A percentile compares a stretch with the other conserved stretches of the same genome.
Evolutionary conservation across 2,329 filamentous ascomycete genomes (phyloP).

Genomic region (Clonostachys byssicola): DNA sequence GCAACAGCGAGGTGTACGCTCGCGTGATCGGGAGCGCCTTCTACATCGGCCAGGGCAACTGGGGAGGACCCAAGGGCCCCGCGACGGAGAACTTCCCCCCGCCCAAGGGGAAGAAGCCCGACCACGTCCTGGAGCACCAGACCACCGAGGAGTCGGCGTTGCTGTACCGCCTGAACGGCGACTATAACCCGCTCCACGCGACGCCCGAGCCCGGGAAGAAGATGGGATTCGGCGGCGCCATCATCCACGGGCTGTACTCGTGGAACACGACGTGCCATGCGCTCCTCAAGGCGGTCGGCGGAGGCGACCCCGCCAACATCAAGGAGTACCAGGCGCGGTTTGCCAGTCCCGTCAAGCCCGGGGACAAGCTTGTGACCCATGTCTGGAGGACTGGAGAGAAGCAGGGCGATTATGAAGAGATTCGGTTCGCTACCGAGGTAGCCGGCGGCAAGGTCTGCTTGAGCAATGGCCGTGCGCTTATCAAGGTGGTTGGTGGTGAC

Average conservation of each 20-base stretch:
- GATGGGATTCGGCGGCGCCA: slow-evolving; percentile 88
- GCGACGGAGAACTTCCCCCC: slow-evolving; percentile 75
- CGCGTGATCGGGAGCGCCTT: slow-evolving; percentile 69
- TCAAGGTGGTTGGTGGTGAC: slow-evolving; percentile 55
- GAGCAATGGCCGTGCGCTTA: slow-evolving; percentile 79
- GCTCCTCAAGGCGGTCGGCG: slow-evolving; percentile 69
- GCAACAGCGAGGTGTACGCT: slow-evolving; percentile 65
- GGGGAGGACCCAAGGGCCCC: slow-evolving; percentile 89
- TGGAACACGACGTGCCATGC: slow-evolving; percentile 79
- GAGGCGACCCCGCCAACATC: slow-evolving; percentile 74
- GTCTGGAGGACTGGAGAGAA: slow-evolving; percentile 73
- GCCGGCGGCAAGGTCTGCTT: slow-evolving; percentile 80
- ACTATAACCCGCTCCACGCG: slow-evolving; percentile 92
- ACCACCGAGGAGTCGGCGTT: slow-evolving; percentile 69
- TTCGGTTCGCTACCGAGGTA: slow-evolving; percentile 75
- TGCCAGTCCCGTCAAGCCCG: slow-evolving; percentile 77
- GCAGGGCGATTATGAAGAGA: slow-evolving; percentile 70
- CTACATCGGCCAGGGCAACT: slow-evolving; percentile 74
- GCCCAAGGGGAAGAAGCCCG: slow-evolving; percentile 69
- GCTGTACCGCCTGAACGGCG: slow-evolving; percentile 82
- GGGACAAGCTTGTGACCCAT: slow-evolving; percentile 75
- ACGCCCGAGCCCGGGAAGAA: slow-evolving; percentile 78
- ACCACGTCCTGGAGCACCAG: slow-evolving; percentile 66
- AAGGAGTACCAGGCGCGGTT: slow-evolving; percentile 89
- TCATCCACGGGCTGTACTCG: slow-evolving; percentile 85